A percentile compares a stretch with the other conserved stretches of the same genome.
Evolutionary conservation across 345 rosid species (phyloP).

Genomic region (Populus euphratica): DNA sequence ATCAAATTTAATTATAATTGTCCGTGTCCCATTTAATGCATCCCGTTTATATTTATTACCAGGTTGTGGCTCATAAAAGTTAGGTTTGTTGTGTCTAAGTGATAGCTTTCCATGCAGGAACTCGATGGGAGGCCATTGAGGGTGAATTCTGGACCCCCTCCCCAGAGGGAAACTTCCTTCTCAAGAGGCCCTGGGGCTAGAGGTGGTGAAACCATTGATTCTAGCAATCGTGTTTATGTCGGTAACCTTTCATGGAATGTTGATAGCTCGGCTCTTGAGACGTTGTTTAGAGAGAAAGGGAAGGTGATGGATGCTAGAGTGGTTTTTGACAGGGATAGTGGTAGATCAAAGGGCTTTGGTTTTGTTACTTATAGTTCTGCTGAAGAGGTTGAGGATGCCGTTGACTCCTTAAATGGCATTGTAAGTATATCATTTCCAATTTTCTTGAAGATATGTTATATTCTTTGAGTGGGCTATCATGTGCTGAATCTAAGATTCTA

Average conservation of each 20-base stretch:
- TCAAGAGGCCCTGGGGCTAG: slow-evolving; percentile 42
- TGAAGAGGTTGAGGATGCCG: slow-evolving; percentile 70
- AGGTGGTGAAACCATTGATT: slow-evolving; percentile 18
- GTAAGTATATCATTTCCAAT: slow-evolving; percentile 47
- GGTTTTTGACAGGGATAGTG: slow-evolving; percentile 85
- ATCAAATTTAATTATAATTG: not conserved
- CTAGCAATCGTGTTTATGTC: slow-evolving; percentile 64
- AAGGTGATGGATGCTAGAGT: slow-evolving; percentile 89
- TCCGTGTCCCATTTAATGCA: not conserved
- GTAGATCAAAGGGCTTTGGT: slow-evolving; percentile 96
- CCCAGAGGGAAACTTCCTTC: slow-evolving; percentile 45
- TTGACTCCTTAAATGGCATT: slow-evolving; percentile 65
- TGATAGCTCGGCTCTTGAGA: slow-evolving; percentile 78
- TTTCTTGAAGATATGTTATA: not conserved
- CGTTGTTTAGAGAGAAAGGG: slow-evolving; percentile 78
- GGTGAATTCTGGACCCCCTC: slow-evolving; percentile 85
- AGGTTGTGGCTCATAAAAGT: not conserved
- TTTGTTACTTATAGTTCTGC: slow-evolving; percentile 80
- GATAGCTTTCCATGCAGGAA: slow-evolving; percentile 45
- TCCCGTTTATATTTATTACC: not conserved
- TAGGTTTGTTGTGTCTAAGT: slow-evolving; percentile 5
- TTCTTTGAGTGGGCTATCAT: not conserved
- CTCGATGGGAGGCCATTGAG: slow-evolving; percentile 82
- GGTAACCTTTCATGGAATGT: slow-evolving; percentile 97
- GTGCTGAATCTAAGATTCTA: not conserved